These are phyloP conservation scores for Yarrowia keelungensis DNA, from an alignment of 805 yeast genomes.

Conservation along the genomic window DNA sequence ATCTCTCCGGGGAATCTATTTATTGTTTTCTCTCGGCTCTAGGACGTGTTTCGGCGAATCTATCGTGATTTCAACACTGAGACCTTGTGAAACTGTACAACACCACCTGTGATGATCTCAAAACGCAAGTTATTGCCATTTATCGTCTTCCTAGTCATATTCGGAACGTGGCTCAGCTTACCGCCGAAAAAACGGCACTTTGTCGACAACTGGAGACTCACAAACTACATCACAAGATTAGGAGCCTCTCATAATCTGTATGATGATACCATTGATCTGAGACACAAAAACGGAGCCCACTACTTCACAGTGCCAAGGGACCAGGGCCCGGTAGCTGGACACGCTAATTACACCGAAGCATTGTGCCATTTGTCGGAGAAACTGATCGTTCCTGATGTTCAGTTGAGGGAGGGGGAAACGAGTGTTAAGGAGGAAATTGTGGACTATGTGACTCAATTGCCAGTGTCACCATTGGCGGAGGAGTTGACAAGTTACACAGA, in stretches of 20 bases:
- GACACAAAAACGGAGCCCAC: constrained; percentile 10
- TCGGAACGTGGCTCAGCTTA: constrained; percentile 35
- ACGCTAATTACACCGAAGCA: constrained; percentile 27
- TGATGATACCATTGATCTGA: constrained; percentile 1
- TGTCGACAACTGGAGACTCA: constrained; percentile 23
- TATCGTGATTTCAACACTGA: neutral
- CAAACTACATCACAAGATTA: constrained; percentile 3
- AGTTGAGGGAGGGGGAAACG: neutral
- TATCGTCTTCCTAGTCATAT: constrained; percentile 1
- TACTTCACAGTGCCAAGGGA: constrained; percentile 15
- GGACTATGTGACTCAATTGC: neutral
- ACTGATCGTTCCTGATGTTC: constrained; percentile 8
- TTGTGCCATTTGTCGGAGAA: constrained; percentile 1
- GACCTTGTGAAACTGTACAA: neutral
- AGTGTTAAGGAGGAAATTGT: neutral
- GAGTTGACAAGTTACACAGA: constrained; percentile 3
- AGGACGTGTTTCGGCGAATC: neutral
- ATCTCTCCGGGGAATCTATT: neutral
- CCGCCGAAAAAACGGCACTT: constrained; percentile 6
- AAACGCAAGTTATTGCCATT: constrained; percentile 25
- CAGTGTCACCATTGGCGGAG: neutral
- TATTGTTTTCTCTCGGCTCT: neutral
- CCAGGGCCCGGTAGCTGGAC: constrained; percentile 21
- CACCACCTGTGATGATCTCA: constrained; percentile 5
- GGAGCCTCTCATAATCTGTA: constrained; percentile 18